phyloP scores from a whole-genome alignment of 441 rosid genomes.

The Arabidopsis hybrid region DNA sequence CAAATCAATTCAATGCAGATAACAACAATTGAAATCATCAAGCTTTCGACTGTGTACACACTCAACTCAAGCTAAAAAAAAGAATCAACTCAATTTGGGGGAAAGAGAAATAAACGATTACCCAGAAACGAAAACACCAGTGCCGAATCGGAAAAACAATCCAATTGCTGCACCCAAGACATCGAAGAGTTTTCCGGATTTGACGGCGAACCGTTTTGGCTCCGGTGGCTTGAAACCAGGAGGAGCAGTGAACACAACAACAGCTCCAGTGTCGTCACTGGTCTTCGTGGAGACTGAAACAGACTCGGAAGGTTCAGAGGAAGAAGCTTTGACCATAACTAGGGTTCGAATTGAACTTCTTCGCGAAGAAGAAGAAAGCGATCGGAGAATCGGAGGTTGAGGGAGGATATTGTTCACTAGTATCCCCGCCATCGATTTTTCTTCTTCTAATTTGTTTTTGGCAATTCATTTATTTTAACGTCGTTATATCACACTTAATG shows the following conservation, averaged over 20 bases:
- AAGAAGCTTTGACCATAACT: conserved; percentile 57
- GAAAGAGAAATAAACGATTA: conserved; percentile 22
- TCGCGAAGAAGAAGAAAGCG: conserved; percentile 37
- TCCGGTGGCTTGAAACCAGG: conserved; percentile 79
- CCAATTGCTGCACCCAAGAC: conserved; percentile 76
- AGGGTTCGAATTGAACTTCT: conserved; percentile 41
- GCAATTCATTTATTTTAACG: neutral
- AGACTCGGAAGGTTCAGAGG: conserved; percentile 54
- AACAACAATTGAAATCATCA: neutral
- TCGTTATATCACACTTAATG: neutral
- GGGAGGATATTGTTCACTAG: conserved; percentile 52
- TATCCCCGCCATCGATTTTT: conserved; percentile 64
- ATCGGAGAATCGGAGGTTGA: conserved; percentile 46
- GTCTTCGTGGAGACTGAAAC: conserved; percentile 48
- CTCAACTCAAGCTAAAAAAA: neutral
- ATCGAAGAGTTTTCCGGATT: conserved; percentile 65
- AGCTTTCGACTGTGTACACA: neutral
- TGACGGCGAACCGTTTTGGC: conserved; percentile 71
- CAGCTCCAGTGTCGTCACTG: conserved; percentile 30
- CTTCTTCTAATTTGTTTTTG: neutral
- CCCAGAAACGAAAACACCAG: conserved; percentile 90
- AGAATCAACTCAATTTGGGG: neutral
- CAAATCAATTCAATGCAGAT: too few relatives aligned
- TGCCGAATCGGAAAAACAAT: conserved; percentile 73
- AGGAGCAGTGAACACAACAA: conserved; percentile 59